Evolutionary conservation across 225 moss, liverwort and hornwort genomes (phyloP), one percentile per base, ranked within the genome.

Genomic region (Marchantia polymorpha): DNA sequence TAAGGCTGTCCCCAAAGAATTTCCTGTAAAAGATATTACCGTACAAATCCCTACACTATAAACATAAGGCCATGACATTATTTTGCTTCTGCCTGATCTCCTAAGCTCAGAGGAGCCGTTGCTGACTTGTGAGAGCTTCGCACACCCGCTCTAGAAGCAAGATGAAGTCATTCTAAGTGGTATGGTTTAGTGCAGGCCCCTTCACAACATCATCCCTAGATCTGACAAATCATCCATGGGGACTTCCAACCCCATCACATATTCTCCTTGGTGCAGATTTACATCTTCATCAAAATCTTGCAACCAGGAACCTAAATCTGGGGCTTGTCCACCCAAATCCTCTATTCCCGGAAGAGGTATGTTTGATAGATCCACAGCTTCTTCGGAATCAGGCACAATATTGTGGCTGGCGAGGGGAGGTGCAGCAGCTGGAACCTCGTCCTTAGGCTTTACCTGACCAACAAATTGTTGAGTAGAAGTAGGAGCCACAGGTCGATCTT

Each of bases 161-260:
- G 78, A 58, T 48, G 81, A 71, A 72, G 87, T 53, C 75, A 51
- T 75, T 22, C 65, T 48, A 53, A 64, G 67, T 55, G 53, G 46
- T 39, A 31, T 60, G 61, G 19, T 60, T 53, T 19, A 75, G 75
- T 77, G 78, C 66, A 79, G 48, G 58, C 14, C 54, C 14, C 54
- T 69, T 92, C 87, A 99, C 87, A 95, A 90, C 93, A 99, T 99
- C 93, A 99, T 89, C 81, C 89, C 89, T 72, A 99, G 86, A 83
- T 93, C 95, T 29, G 95, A 84, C 69, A 99, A 81, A 85, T 99
- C 99, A 83, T 99, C 99, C 99, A 95, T 99, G 23, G 99, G 99
- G 77, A 95, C 91, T 81, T 95, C 90, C 82, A 99, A 86, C 64
- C 99, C 99, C 95, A 94, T 94, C 23, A 92, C 82, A 53, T 89